Conservation (phyloP, 78 protist genomes). For the Tieghemostelium lacteum region DNA sequence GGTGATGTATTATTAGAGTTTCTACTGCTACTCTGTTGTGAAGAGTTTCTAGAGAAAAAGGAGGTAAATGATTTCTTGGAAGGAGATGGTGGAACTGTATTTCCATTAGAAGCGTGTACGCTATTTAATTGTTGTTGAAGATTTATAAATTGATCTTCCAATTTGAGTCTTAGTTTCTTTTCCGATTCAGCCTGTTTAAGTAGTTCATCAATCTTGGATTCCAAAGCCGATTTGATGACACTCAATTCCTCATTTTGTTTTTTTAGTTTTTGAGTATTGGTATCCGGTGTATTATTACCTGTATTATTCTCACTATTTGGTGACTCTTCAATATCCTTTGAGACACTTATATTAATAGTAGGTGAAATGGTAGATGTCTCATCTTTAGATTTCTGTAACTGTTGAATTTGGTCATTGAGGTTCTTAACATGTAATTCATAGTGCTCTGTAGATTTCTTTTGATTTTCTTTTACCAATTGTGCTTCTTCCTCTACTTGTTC, state of each 20-base stretch:
- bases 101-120: neutral
- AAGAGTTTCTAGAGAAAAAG: constrained; percentile 21
- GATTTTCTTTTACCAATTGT: constrained; percentile 4
- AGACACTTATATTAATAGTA: too few relatives aligned
- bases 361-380: neutral
- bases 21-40: neutral
- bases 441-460: neutral
- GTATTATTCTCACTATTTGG: neutral
- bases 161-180: constrained; percentile 11
- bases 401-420: neutral
- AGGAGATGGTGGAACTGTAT: constrained; percentile 21
- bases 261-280: neutral
- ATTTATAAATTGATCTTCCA: constrained; percentile 12
- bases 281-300: neutral
- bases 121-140: too few relatives aligned
- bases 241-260: neutral
- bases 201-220: constrained; percentile 42
- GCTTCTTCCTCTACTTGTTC: constrained; percentile 28
- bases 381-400: neutral
- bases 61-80: constrained; percentile 22
- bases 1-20: too few relatives aligned
- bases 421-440: constrained; percentile 1
- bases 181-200: constrained; percentile 30
- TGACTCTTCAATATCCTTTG: too few relatives aligned
- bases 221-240: constrained; percentile 10